Conservation (phyloP, 202 grass and related monocot species). For the Schoenoplectus triqueter region DNA sequence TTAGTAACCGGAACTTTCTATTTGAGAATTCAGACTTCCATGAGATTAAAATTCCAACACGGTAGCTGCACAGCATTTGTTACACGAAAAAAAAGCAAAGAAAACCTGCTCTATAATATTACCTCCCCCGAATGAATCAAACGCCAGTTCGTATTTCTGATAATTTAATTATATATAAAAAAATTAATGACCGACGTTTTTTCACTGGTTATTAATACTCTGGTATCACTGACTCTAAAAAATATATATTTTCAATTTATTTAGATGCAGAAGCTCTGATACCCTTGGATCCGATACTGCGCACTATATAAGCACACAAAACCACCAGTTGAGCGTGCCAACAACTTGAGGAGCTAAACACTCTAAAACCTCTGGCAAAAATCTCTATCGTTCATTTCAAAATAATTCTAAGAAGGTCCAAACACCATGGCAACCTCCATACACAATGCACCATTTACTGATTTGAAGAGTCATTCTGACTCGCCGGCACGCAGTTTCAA, state of each 20-base stretch:
- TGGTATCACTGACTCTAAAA: slow-evolving; percentile 19
- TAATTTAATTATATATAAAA: neutral
- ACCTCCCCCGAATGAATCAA: slow-evolving; percentile 26
- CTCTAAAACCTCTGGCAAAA: neutral
- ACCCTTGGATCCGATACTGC: neutral
- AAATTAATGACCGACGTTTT: neutral
- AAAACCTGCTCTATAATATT: neutral
- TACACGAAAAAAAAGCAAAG: neutral
- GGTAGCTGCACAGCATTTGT: neutral
- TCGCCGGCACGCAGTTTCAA: slow-evolving; percentile 45
- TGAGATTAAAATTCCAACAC: neutral
- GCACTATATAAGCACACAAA: slow-evolving; percentile 19
- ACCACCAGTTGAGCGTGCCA: slow-evolving; percentile 35
- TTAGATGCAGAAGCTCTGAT: neutral
- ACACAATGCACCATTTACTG: slow-evolving; percentile 43
- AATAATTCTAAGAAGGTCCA: no score
- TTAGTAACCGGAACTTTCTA: neutral
- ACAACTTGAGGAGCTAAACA: neutral
- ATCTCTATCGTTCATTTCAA: neutral
- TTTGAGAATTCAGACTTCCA: neutral
- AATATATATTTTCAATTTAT: slow-evolving; percentile 3
- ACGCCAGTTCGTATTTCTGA: slow-evolving; percentile 11
- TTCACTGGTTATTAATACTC: neutral
- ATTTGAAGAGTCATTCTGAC: slow-evolving; percentile 33
- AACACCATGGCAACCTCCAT: slow-evolving; percentile 65